Percentiles rank a stretch among this genome's conserved stretches.
These are phyloP conservation scores for Colletotrichum coccodes DNA, from an alignment of 2,329 filamentous ascomycete genomes.

Conservation along the genomic window DNA sequence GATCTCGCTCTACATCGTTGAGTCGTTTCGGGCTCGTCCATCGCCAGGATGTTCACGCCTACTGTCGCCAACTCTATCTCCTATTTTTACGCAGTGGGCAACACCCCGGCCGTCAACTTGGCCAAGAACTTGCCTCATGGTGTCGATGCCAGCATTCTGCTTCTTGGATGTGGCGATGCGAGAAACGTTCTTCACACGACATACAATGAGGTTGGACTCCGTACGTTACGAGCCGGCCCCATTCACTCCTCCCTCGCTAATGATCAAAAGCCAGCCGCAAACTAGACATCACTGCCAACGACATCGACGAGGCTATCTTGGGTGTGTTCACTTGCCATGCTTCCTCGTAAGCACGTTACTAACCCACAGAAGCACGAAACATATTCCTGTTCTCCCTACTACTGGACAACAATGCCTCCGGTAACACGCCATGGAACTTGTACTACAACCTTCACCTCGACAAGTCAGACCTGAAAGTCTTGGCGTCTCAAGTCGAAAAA, in stretches of 20 bases:
- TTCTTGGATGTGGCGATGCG: constrained; percentile 66
- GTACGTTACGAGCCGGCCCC: constrained; percentile 39
- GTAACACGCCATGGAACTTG: constrained; percentile 58
- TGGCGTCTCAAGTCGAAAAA: constrained; percentile 47
- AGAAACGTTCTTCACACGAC: constrained; percentile 66
- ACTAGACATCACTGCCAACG: constrained; percentile 67
- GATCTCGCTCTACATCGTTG: not conserved
- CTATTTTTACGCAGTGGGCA: constrained; percentile 61
- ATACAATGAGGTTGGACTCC: constrained; percentile 51
- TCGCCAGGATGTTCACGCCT: constrained; percentile 48
- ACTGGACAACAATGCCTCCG: constrained; percentile 45
- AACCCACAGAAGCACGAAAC: constrained; percentile 59
- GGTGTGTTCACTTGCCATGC: constrained; percentile 47
- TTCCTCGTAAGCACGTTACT: not conserved
- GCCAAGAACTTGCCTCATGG: constrained; percentile 59
- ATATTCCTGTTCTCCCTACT: constrained; percentile 62
- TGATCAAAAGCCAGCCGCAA: constrained; percentile 45
- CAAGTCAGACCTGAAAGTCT: constrained; percentile 43
- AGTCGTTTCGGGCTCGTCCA: not conserved
- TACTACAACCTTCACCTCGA: constrained; percentile 65
- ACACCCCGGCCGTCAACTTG: constrained; percentile 63
- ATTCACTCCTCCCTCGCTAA: constrained; percentile 35
- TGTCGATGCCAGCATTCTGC: constrained; percentile 59
- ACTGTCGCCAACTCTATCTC: constrained; percentile 42
- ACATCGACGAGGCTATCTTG: constrained; percentile 59